Percentiles rank a stretch among this genome's conserved stretches.
phyloP scores from a whole-genome alignment of 164 flowering plant species.

The Hamamelis virginiana region DNA sequence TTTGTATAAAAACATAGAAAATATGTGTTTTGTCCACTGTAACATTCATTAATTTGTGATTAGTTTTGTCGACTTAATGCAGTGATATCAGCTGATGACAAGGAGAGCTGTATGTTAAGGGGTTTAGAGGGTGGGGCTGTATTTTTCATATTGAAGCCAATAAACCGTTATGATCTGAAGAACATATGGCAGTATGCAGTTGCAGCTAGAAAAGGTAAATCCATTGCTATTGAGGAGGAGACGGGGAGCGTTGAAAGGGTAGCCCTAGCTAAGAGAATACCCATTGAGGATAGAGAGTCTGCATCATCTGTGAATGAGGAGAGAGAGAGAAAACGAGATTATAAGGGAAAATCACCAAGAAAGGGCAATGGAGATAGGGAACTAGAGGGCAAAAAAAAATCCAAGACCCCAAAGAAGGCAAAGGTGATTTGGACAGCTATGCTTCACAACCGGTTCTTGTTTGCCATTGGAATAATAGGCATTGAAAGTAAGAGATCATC shows the following conservation, averaged over 20 bases:
- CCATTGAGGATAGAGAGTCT: background rate
- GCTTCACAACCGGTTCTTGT: conserved; percentile 46
- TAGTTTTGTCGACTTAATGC: too few relatives aligned
- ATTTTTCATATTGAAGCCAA: conserved; percentile 41
- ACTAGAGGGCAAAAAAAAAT: background rate
- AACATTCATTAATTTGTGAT: too few relatives aligned
- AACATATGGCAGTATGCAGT: conserved; percentile 45
- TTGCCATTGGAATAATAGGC: conserved; percentile 39
- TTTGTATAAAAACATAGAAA: too few relatives aligned
- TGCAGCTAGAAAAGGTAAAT: conserved; percentile 16
- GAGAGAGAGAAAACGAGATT: background rate
- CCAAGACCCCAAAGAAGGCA: conserved; percentile 21
- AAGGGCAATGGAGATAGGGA: background rate
- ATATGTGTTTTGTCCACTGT: background rate
- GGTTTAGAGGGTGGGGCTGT: conserved; percentile 42
- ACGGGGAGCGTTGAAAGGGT: background rate
- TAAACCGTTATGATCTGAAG: conserved; percentile 25
- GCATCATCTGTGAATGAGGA: conserved; percentile 18
- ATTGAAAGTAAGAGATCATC: conserved; percentile 37
- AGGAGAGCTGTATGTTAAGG: conserved; percentile 19
- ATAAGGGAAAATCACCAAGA: conserved; percentile 13
- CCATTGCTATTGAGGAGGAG: conserved; percentile 4
- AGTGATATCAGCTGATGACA: conserved; percentile 59
- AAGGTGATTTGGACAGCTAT: conserved; percentile 47
- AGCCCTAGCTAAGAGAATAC: background rate